These are phyloP conservation scores for Orbilia blumenaviensis DNA, from an alignment of 2,329 filamentous ascomycete genomes.

Conservation along the genomic window DNA sequence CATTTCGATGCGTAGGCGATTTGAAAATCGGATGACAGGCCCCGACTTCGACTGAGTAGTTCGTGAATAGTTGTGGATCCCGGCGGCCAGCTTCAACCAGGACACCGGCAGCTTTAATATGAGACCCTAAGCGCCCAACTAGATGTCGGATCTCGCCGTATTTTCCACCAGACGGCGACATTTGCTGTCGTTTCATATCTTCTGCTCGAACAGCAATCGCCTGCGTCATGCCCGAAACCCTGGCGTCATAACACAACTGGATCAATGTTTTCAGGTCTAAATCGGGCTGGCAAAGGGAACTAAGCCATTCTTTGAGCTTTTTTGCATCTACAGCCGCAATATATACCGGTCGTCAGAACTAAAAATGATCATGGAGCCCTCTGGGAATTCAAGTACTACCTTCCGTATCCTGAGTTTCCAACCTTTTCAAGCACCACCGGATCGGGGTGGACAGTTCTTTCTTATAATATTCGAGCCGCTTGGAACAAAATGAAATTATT, in stretches of 20 bases:
- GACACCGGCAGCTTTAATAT: conserved; percentile 1
- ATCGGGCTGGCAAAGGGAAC: neutral
- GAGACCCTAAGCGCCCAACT: neutral
- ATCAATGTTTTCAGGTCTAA: neutral
- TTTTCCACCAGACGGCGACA: neutral
- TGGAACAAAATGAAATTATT: neutral
- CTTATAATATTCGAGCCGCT: neutral
- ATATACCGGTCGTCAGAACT: too few relatives aligned
- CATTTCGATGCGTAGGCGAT: neutral
- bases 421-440: neutral
- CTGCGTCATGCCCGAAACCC: neutral
- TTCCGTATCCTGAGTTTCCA: neutral
- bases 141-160: conserved; percentile 3
- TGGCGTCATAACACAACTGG: neutral
- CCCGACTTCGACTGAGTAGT: conserved; percentile 1
- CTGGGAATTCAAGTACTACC: neutral
- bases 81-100: neutral
- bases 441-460: neutral
- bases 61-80: neutral
- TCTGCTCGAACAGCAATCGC: neutral
- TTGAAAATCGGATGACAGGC: neutral
- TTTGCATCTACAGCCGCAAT: neutral
- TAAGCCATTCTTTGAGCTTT: neutral
- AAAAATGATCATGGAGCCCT: too few relatives aligned
- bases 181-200: neutral